Evolutionary conservation across 1,139 yeast species (phyloP), one percentile per base, ranked within the genome.

Genomic region (Suhomyces ambrosiae): DNA sequence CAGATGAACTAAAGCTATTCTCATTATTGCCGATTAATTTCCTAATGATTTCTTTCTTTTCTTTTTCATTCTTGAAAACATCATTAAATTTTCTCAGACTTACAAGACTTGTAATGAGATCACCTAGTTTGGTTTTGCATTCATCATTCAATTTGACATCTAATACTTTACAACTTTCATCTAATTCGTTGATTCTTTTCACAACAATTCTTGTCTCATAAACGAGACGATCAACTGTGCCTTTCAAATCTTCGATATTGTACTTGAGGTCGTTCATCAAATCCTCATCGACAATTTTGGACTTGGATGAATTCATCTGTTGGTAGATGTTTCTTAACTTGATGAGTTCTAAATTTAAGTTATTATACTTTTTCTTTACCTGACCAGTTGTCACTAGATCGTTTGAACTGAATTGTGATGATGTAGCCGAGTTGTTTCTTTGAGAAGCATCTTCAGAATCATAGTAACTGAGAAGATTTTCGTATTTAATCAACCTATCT

Each of bases 171-270:
- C 70, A 58, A 40, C 83, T 78, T 27, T 85, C 88, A 48, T 87
- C 95, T 17, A 89, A 82, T 54, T 92, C 97, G 39, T 81, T 78
- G 39, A 90, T 76, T 50, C 92, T 79, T 38, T 82, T 80, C 27
- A 75, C 75, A 15, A 92, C 71, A 35, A 87, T 73, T 40, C 95
- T 65, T 17, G 88, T 73, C 54, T 92, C 96, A 57, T 90, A 92
- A 38, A 81, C 76, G 41, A 92, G 66, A 45, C 95, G 71, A 16
- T 95, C 92, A 23, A 86, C 79, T 28, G 84, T 68, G 2, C 86
- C 79, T 24, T 80, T 80, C 30, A 88, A 71, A 41, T 85, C 90
- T 26, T 68, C 65, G 45, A 85, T 64, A 45, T 79, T 83, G 31
- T 61, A 64, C 33, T 71, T 63, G 31, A 83, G 57, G 46, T 59